Evolutionary conservation across 768 basidiomycete genomes (phyloP), one percentile per base, ranked within the genome.

Genomic region (Suillus luteus): DNA sequence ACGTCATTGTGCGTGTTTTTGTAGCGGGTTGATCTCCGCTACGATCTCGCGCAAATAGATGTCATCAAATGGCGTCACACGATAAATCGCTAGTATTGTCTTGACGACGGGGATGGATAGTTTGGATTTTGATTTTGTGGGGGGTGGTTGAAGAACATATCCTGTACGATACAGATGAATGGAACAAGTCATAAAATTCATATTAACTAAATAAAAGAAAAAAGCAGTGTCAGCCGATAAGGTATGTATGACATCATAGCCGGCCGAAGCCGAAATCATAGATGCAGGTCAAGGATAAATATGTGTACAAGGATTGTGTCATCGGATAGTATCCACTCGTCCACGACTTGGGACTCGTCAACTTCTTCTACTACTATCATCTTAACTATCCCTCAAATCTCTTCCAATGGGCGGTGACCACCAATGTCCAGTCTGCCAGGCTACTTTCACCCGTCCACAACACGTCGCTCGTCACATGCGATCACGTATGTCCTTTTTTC

Each of bases 381-480:
- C 33, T 41, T 19, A n/a, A 27, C 52, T 46, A 10, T 5, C n/a
- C 33, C 10, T 1, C 15, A 55, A n/a, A 40, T 51, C 2, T 17
- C 61, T 0, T 63, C 6, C 62, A 35, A 92, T 92, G 90, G 91
- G 83, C 65, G 90, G 90, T 43, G 90, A 92, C 77, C 90, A 92
- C 83, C 90, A 89, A 75, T 94, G 93, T 73, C 88, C 92, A 19
- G 92, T 94, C 14, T 95, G 92, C 75, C 85, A 90, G 66, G 90
- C 93, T 0, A 93, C 92, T 0, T 95, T 95, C 68, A 95, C 93
- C 27, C 84, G 92, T 60, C 92, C 92, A 35, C 92, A 94, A 71
- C 92, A 95, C 85, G 93, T 95, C 55, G 91, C 91, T 0, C 80
- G 92, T 58, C 93, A 93, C 77, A 93, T 94, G 92, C 87, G 92